Conservation (phyloP, 306 rosid species). For the Rosa multiflora region DNA sequence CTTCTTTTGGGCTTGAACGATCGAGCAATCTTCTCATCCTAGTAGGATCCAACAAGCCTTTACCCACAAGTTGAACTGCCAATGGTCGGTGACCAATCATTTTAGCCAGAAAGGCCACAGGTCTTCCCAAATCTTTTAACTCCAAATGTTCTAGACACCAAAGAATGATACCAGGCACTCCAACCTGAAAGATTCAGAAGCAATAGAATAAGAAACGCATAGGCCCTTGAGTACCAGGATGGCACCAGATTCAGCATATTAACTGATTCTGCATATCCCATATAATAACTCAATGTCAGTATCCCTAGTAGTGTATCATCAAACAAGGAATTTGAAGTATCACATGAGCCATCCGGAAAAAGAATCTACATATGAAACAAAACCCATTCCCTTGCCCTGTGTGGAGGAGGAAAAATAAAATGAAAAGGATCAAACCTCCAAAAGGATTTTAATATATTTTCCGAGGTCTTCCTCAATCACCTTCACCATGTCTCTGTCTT, state of each 20-base stretch:
- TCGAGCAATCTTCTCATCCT: slow-evolving; percentile 74
- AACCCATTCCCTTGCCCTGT: neutral
- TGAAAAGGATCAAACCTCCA: slow-evolving; percentile 60
- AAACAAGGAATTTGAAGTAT: neutral
- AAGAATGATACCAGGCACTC: slow-evolving; percentile 69
- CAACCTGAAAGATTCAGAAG: slow-evolving; percentile 63
- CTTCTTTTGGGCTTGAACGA: slow-evolving; percentile 68
- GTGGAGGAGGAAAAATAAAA: slow-evolving; percentile 5
- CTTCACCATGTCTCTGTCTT: slow-evolving; percentile 73
- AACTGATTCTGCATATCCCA: slow-evolving; percentile 3
- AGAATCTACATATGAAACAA: slow-evolving; percentile 1
- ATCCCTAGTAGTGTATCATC: neutral
- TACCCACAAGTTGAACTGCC: slow-evolving; percentile 77
- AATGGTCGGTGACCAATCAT: slow-evolving; percentile 76
- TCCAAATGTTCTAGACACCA: slow-evolving; percentile 74
- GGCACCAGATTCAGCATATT: slow-evolving; percentile 5
- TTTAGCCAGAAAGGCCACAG: slow-evolving; percentile 94
- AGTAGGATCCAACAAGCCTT: slow-evolving; percentile 76
- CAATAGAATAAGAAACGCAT: slow-evolving; percentile 27
- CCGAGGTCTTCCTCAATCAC: slow-evolving; percentile 88
- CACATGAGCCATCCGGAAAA: neutral
- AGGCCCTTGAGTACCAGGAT: neutral
- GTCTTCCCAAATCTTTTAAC: slow-evolving; percentile 65
- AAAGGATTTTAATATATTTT: slow-evolving; percentile 68
- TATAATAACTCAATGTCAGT: neutral